A percentile compares a stretch with the other conserved stretches of the same genome.
Evolutionary conservation across 768 basidiomycete genomes (phyloP).

Genomic region (Kwoniella shandongensis): DNA sequence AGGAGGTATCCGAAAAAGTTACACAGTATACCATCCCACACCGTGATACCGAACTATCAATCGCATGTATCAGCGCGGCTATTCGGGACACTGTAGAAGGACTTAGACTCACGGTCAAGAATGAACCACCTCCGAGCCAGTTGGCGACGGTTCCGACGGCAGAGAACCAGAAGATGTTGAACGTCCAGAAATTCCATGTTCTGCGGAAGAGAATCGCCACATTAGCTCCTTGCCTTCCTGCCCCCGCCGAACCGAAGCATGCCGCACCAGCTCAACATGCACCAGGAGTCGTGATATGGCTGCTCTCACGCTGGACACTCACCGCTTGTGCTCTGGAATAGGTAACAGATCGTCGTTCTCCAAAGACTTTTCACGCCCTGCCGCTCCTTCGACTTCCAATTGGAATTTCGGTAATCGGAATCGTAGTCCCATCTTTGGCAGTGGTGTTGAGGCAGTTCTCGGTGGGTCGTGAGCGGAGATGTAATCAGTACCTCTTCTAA

Average conservation of each 20-base stretch:
- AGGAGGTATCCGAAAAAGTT: slow-evolving; percentile 33
- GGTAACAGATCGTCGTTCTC: slow-evolving; percentile 38
- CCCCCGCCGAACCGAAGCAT: neutral
- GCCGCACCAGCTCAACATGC: too few relatives aligned
- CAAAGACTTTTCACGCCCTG: slow-evolving; percentile 21
- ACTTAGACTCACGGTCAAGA: slow-evolving; percentile 24
- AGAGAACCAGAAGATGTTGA: slow-evolving; percentile 37
- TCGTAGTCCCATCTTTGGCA: slow-evolving; percentile 9
- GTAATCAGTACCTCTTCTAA: too few relatives aligned
- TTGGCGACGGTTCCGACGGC: slow-evolving; percentile 36
- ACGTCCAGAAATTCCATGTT: slow-evolving; percentile 38
- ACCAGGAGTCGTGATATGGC: too few relatives aligned
- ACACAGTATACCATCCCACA: slow-evolving; percentile 25
- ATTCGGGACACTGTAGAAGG: slow-evolving; percentile 5
- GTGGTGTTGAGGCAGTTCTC: too few relatives aligned
- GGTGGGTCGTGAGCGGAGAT: too few relatives aligned
- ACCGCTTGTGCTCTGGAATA: slow-evolving; percentile 23
- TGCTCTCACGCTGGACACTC: too few relatives aligned
- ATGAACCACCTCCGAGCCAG: slow-evolving; percentile 33
- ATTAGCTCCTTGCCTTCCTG: neutral
- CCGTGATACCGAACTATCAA: slow-evolving; percentile 9
- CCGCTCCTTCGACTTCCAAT: slow-evolving; percentile 27
- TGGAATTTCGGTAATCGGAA: slow-evolving; percentile 22
- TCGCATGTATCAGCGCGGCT: neutral
- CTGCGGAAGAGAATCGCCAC: neutral